Evolutionary conservation across 805 yeast genomes (phyloP), one percentile per base, ranked within the genome.

Genomic region (Yarrowia sp.): DNA sequence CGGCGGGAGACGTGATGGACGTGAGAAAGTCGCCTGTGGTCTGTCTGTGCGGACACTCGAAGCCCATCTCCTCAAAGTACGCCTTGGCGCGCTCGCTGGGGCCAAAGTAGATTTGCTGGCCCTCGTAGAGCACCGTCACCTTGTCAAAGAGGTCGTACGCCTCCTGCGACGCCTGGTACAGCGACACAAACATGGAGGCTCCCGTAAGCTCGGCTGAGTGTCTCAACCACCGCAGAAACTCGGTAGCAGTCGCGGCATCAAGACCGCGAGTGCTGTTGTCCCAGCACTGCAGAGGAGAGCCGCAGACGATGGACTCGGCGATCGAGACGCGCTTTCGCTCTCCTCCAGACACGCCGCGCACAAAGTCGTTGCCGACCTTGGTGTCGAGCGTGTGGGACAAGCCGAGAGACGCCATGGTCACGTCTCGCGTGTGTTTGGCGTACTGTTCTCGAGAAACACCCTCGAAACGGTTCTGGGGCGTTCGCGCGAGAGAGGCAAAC

Each of bases 301-400:
- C 77, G 69, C 62, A 60, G n/a, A 53, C 42, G 10, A 39, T 29
- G 3, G 81, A 86, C 72, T 85, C 89, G 3, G 86, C 88, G 67
- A 85, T 80, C 3, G 88, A 83, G 29, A 84, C 88, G 75, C 89
- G 82, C 73, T 85, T 85, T 67, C 89, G 76, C 74, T 85, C 87
- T 73, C 89, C 89, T 69, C 89, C 89, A 38, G 88, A 84, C 53
- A 85, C 83, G 72, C 89, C 89, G 72, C 87, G 78, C 21, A 85
- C 83, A 63, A 80, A 82, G 69, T 85, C 88, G 67, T 82, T 80
- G 69, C 89, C 89, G 61, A 85, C 88, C 55, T 82, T 77, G 18
- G 90, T 85, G 65, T 82, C 77, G 63, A 80, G 78, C 13, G 86
- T 83, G 71, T 85, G 87, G 36, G 61, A 65, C 25, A 65, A 66